Base-by-base conservation (phyloP, 352 stramenopile genomes). In the Globisporangium perplexum region DNA sequence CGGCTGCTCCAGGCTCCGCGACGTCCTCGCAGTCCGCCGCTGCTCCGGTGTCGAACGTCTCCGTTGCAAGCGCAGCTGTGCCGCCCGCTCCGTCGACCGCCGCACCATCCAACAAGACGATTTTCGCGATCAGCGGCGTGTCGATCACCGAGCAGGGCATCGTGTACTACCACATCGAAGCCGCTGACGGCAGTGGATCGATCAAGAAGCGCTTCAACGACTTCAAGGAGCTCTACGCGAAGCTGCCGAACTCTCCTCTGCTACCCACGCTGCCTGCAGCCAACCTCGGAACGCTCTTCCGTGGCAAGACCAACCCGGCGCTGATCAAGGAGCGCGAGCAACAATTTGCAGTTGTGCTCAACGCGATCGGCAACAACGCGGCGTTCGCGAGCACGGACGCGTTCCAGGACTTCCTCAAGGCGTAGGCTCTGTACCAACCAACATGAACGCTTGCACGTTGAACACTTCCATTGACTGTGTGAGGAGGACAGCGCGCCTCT, bases 131-230 rank as follows among this genome's bases (percentile, higher is more conserved):
- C 55, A 87, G 42, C 43, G 76, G 72, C 50, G 61, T 83, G 53
- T 80, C 72, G 30, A 82, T 93, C 68, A 71, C 77, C 18, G 75
- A 84, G 11, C 44, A 70, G 2, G 78, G 81, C 26, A 65, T 89
- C 7, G 83, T 91, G 3, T 86, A 75, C 47, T 93, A 93, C 78
- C 57, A 69, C 12, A 52, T 93, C 28, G 68, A 86, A 50, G 33
- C 71, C 2, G 52, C 48, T 1, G 66, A 85, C 28, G 64, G 65
- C 43, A 62, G 70, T 4, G 53, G 15, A 14, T 50, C 50, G 26
- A 63, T 85, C 49, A 87, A 90, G 63, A 87, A 82, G 62, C 81
- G 81, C 59, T 91, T 74, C 66, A 89, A 80, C 55, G 83, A 92
- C 59, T 93, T 93, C 56, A 92, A 92, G 71, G 55, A 65, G 39